Percentiles rank a stretch among this genome's conserved stretches.
These are phyloP conservation scores for Eucalyptus tenuipes DNA, from an alignment of 345 rosid genomes.

Conservation along the genomic window DNA sequence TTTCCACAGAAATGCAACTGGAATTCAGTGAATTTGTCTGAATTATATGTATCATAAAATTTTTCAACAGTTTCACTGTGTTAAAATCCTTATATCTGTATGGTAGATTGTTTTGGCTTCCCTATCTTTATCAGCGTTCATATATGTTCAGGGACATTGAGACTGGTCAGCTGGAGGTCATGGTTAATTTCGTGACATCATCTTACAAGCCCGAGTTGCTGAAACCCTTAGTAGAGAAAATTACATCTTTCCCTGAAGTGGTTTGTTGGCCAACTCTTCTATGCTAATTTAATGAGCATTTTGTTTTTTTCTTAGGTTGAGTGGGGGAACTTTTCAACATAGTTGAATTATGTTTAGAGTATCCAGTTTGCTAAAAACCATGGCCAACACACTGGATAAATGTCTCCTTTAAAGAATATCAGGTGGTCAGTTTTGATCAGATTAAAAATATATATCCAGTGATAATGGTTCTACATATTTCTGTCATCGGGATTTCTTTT, in stretches of 20 bases:
- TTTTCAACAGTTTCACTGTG: neutral
- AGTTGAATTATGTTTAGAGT: neutral
- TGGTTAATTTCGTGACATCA: constrained; percentile 94
- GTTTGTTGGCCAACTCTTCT: constrained; percentile 21
- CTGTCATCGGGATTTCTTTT: neutral
- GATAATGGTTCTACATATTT: neutral
- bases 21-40: neutral
- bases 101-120: neutral
- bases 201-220: constrained; percentile 76
- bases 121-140: neutral
- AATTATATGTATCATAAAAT: neutral
- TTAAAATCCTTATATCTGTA: neutral
- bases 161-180: constrained; percentile 58
- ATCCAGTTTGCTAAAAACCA: neutral
- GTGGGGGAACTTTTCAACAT: neutral
- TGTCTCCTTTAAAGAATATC: neutral
- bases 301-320: neutral
- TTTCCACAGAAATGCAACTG: neutral
- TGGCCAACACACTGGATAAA: neutral
- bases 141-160: constrained; percentile 42
- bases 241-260: constrained; percentile 76
- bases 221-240: constrained; percentile 69
- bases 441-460: neutral
- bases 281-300: neutral
- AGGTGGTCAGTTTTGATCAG: neutral